phyloP scores from a whole-genome alignment of 345 rosid genomes.

The Citrus maxima region DNA sequence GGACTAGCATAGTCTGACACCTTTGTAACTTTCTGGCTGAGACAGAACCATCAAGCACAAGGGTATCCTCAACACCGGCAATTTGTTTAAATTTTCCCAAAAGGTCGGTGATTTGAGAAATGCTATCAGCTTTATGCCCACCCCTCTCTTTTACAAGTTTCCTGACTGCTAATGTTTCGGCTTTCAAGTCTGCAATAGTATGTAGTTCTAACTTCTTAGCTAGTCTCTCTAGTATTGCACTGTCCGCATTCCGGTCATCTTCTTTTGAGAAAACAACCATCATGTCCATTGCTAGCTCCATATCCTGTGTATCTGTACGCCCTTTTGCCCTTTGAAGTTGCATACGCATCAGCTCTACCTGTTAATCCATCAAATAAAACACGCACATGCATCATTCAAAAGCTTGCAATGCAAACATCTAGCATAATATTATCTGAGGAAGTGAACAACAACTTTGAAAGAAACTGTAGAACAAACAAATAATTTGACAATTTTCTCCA shows the following conservation, averaged over 20 bases:
- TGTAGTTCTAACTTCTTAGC: constrained; percentile 51
- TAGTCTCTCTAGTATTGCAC: constrained; percentile 49
- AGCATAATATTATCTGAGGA: background rate
- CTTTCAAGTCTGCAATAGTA: constrained; percentile 47
- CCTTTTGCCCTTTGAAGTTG: constrained; percentile 54
- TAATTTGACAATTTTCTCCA: background rate
- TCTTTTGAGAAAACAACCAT: constrained; percentile 49
- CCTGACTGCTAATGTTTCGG: constrained; percentile 37
- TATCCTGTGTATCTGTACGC: constrained; percentile 58
- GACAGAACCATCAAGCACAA: constrained; percentile 33
- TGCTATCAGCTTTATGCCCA: constrained; percentile 35
- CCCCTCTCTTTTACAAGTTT: constrained; percentile 37
- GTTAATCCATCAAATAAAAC: background rate
- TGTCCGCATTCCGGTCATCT: constrained; percentile 54
- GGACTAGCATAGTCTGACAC: constrained; percentile 36
- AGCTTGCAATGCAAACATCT: background rate
- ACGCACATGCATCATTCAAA: constrained; percentile 6
- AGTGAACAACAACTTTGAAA: background rate
- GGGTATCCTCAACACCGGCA: constrained; percentile 36
- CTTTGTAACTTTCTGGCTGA: constrained; percentile 29
- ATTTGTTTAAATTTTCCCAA: constrained; percentile 49
- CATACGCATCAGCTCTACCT: constrained; percentile 57
- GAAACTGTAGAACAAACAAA: background rate
- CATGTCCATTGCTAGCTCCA: constrained; percentile 64
- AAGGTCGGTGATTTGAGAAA: constrained; percentile 36